phyloP scores from a whole-genome alignment of 768 basidiomycete species.

The Mycena leptocephala region DNA sequence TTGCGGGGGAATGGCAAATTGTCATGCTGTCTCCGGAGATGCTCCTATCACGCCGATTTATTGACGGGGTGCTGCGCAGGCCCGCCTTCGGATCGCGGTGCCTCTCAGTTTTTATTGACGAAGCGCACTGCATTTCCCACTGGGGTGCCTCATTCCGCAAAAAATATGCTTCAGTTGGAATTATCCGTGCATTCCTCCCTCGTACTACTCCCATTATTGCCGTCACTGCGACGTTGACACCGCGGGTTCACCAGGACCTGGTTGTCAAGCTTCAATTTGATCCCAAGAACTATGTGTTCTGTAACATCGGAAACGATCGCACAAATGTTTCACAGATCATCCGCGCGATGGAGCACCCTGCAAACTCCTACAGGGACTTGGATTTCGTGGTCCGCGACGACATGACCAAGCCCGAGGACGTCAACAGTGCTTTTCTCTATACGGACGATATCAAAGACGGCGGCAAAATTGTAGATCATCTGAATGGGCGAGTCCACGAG shows the following conservation, averaged over 20 bases:
- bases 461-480: slow-evolving; percentile 43
- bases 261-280: slow-evolving; percentile 46
- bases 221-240: slow-evolving; percentile 52
- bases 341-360: slow-evolving; percentile 51
- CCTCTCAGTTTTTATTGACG: slow-evolving; percentile 36
- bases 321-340: slow-evolving; percentile 52
- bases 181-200: slow-evolving; percentile 49
- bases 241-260: slow-evolving; percentile 44
- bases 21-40: slow-evolving; percentile 14
- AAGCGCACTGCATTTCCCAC: slow-evolving; percentile 56
- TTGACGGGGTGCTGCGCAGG: slow-evolving; percentile 19
- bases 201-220: slow-evolving; percentile 48
- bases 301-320: slow-evolving; percentile 52
- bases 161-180: slow-evolving; percentile 45
- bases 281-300: slow-evolving; percentile 27
- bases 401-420: no score
- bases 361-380: slow-evolving; percentile 51
- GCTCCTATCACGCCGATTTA: slow-evolving; percentile 12
- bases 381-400: slow-evolving; percentile 54
- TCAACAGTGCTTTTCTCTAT: slow-evolving; percentile 54
- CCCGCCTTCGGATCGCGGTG: slow-evolving; percentile 8
- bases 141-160: slow-evolving; percentile 54
- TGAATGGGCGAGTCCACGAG: slow-evolving; percentile 32
- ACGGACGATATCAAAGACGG: slow-evolving; percentile 45
- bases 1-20: slow-evolving; percentile 5